phyloP scores from a whole-genome alignment of 2,329 filamentous ascomycete genomes.

The Trichoderma hamatum region DNA sequence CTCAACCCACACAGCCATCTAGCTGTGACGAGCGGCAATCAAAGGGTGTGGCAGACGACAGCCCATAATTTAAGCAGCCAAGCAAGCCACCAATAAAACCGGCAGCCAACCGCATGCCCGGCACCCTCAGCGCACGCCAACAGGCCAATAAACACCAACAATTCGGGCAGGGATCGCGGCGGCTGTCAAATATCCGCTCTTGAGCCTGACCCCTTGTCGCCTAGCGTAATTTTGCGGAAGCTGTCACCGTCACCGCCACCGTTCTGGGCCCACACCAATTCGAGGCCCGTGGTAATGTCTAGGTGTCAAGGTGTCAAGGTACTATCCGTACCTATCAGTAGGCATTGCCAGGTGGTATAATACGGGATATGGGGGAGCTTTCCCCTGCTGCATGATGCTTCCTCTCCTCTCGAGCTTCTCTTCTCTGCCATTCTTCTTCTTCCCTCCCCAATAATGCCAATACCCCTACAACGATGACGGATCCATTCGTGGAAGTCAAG shows the following conservation, averaged over 20 bases:
- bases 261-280: conserved; percentile 4
- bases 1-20: background rate
- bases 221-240: conserved; percentile 11
- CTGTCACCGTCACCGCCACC: conserved; percentile 9
- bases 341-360: conserved; percentile 2
- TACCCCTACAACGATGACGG: background rate
- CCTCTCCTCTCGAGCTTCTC: background rate
- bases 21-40: too few species aligned
- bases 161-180: background rate
- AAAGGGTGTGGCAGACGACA: background rate
- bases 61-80: background rate
- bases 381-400: background rate
- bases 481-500: conserved; percentile 2
- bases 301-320: too few species aligned
- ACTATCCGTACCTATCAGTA: too few species aligned
- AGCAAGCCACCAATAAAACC: background rate
- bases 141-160: background rate
- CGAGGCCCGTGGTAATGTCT: background rate
- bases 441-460: background rate
- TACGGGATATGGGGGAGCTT: background rate
- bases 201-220: background rate
- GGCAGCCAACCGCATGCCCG: background rate
- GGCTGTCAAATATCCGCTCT: conserved; percentile 12
- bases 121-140: background rate
- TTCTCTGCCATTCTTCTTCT: background rate